Evolutionary conservation across 2,329 filamentous ascomycete species (phyloP).

Genomic region (Aulographum hederae): DNA sequence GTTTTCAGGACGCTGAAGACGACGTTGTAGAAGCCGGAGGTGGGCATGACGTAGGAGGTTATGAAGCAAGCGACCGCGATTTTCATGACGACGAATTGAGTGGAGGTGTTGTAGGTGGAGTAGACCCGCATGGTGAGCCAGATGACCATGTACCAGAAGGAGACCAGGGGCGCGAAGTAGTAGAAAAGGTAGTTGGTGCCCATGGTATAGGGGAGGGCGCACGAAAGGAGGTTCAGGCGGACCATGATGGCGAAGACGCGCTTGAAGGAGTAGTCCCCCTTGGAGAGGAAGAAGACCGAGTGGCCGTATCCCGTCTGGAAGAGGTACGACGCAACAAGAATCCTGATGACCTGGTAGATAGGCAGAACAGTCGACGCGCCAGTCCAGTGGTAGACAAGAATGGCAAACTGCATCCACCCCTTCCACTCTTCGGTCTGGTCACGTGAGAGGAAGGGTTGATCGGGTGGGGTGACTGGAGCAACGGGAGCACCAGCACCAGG

Average conservation of each 20-base stretch:
- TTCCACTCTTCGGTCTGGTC: slow-evolving; percentile 43
- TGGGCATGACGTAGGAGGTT: not conserved
- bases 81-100: slow-evolving; percentile 1
- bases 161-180: slow-evolving; percentile 39
- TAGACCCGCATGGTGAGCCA: slow-evolving; percentile 22
- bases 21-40: slow-evolving; percentile 11
- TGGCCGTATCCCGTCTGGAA: slow-evolving; percentile 47
- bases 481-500: too few relatives aligned
- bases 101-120: not conserved
- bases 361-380: slow-evolving; percentile 22
- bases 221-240: slow-evolving; percentile 38
- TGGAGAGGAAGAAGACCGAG: slow-evolving; percentile 37
- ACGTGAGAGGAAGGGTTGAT: slow-evolving; percentile 25
- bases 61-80: slow-evolving; percentile 1
- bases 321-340: slow-evolving; percentile 37
- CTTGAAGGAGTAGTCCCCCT: slow-evolving; percentile 35
- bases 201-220: slow-evolving; percentile 36
- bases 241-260: slow-evolving; percentile 35
- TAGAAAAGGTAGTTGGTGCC: slow-evolving; percentile 37
- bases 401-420: slow-evolving; percentile 37
- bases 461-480: slow-evolving; percentile 5
- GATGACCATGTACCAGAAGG: slow-evolving; percentile 44
- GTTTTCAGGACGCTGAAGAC: slow-evolving; percentile 18
- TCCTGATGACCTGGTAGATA: slow-evolving; percentile 14
- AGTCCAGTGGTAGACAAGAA: slow-evolving; percentile 37